Percentiles rank a stretch among this genome's conserved stretches.
Evolutionary conservation across 2,329 filamentous ascomycete genomes (phyloP).

Genomic region (Xylariaceae sp.): DNA sequence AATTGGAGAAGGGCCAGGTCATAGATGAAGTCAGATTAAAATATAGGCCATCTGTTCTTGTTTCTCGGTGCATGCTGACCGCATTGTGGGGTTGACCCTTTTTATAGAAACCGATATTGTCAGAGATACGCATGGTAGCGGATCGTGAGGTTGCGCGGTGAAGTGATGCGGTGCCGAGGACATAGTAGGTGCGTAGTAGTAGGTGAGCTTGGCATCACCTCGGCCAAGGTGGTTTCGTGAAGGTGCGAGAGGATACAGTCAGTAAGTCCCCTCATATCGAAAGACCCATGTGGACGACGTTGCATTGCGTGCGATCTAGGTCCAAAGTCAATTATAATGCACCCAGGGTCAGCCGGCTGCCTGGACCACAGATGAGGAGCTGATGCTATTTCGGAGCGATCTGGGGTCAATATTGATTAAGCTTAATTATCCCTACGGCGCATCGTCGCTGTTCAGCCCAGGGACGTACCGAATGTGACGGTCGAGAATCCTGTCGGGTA

Average conservation of each 20-base stretch:
- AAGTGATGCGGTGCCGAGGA: too few species aligned
- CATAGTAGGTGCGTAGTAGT: too few species aligned
- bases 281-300: conserved; percentile 6
- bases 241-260: too few species aligned
- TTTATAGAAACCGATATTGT: conserved; percentile 21
- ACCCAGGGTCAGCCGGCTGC: conserved; percentile 7
- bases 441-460: background rate
- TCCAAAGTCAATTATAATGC: conserved; percentile 8
- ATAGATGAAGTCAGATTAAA: conserved; percentile 43
- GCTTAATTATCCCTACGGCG: conserved; percentile 25
- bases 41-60: conserved; percentile 25
- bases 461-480: too few species aligned
- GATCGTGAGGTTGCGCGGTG: too few species aligned
- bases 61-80: conserved; percentile 6
- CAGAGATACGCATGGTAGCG: too few species aligned
- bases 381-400: conserved; percentile 31
- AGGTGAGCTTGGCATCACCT: too few species aligned
- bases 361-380: conserved; percentile 4
- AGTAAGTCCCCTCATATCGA: too few species aligned
- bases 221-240: too few species aligned
- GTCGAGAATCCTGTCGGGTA: too few species aligned
- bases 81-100: conserved; percentile 15
- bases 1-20: conserved; percentile 26
- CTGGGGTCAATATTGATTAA: conserved; percentile 30
- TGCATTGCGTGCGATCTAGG: conserved; percentile 18